phyloP scores from a whole-genome alignment of 2,329 filamentous ascomycete genomes.

The Pseudogymnoascus pannorum region DNA sequence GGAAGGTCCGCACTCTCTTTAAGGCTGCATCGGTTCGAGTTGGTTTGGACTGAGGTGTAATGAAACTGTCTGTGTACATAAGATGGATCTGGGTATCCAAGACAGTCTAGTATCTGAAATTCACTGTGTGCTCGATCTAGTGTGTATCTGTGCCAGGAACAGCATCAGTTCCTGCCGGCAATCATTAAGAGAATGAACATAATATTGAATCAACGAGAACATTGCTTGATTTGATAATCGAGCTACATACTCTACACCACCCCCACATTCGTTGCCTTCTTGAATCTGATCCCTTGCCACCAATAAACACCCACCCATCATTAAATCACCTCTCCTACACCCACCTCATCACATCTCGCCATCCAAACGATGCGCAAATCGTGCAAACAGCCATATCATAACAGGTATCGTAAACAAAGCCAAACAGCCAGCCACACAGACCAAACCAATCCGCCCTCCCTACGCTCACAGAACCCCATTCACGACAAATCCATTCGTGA shows the following conservation, averaged over 20 bases:
- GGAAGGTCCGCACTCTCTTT: background rate
- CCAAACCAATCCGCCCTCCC: background rate
- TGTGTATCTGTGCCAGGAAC: background rate
- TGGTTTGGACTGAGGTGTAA: background rate
- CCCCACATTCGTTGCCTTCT: background rate
- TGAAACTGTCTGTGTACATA: conserved; percentile 6
- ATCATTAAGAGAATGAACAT: background rate
- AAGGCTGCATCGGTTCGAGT: background rate
- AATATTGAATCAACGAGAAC: background rate
- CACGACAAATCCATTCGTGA: conserved; percentile 1
- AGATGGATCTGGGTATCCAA: background rate
- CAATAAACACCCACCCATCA: background rate
- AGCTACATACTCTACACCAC: conserved; percentile 4
- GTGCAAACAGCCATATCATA: conserved; percentile 2
- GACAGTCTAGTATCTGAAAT: background rate
- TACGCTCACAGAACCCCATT: background rate
- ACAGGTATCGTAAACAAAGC: conserved; percentile 8
- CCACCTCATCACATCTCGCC: background rate
- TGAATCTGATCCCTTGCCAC: background rate
- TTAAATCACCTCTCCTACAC: background rate
- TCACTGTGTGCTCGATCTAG: background rate
- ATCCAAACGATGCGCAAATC: background rate
- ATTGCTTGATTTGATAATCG: background rate
- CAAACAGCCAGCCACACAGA: conserved; percentile 4
- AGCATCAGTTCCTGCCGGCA: background rate